Conservation (phyloP, 768 basidiomycete genomes). For the Leccinum boreale region DNA sequence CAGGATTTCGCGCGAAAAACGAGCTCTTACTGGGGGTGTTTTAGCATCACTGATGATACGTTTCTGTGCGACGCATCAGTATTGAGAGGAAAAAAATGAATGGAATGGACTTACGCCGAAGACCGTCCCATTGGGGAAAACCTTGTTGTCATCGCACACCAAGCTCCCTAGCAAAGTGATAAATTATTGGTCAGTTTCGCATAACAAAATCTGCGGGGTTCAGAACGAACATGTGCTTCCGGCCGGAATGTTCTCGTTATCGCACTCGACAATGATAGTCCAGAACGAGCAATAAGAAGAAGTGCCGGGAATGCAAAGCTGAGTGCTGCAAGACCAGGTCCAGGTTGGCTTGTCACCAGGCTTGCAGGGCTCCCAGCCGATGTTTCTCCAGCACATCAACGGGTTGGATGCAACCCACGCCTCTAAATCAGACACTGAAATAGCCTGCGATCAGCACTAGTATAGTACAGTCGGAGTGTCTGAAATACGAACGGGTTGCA, state of each 20-base stretch:
- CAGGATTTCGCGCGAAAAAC: background rate
- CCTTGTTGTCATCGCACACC: slow-evolving; percentile 1
- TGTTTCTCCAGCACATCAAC: background rate
- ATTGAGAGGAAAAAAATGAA: background rate
- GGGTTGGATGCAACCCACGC: background rate
- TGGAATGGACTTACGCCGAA: background rate
- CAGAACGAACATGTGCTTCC: slow-evolving; percentile 2
- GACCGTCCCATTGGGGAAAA: slow-evolving; percentile 7
- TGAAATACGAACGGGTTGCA: slow-evolving; percentile 1
- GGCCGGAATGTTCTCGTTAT: slow-evolving; percentile 2
- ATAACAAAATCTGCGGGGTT: too few relatives aligned
- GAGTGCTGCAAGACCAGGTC: slow-evolving; percentile 4
- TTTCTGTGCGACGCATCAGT: background rate
- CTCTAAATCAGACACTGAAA: background rate
- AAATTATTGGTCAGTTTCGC: background rate
- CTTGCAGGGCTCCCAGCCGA: background rate
- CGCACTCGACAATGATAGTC: slow-evolving; percentile 11
- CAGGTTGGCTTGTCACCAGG: background rate
- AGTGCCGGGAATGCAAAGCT: background rate
- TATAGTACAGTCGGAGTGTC: too few relatives aligned
- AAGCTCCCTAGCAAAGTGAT: slow-evolving; percentile 3
- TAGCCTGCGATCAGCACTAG: background rate
- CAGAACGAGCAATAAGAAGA: slow-evolving; percentile 1
- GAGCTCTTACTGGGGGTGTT: background rate
- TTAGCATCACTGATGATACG: background rate